Percentiles rank a stretch among this genome's conserved stretches.
Evolutionary conservation across 805 yeast genomes (phyloP).

Genomic region (Metschnikowia matae): DNA sequence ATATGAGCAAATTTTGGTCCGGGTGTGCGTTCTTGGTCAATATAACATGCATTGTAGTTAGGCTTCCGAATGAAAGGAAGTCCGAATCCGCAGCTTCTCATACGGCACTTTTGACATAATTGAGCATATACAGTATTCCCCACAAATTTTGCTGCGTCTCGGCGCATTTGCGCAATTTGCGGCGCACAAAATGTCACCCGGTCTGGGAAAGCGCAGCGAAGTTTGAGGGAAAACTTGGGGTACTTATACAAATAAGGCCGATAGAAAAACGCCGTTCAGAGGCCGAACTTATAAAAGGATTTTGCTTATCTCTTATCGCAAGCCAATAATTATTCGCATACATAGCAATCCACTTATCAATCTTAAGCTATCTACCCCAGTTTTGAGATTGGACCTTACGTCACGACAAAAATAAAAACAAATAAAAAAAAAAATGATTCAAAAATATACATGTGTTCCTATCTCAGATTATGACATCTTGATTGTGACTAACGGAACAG

Average conservation of each 20-base stretch:
- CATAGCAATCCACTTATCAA: too few relatives aligned
- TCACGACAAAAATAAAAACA: not conserved
- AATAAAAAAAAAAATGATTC: constrained; percentile 24
- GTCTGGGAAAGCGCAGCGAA: not conserved
- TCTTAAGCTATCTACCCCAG: not conserved
- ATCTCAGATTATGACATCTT: constrained; percentile 30
- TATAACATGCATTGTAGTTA: not conserved
- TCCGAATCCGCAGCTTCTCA: constrained; percentile 3
- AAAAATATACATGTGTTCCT: constrained; percentile 33
- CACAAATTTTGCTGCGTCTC: not conserved
- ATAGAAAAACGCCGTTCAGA: constrained; percentile 9
- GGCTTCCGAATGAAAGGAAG: not conserved
- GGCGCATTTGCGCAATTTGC: not conserved
- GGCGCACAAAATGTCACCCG: not conserved
- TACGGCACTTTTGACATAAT: constrained; percentile 1
- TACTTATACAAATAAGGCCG: not conserved
- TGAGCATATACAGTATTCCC: constrained; percentile 2
- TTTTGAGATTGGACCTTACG: not conserved
- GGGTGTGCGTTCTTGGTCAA: not conserved
- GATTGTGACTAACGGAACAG: constrained; percentile 33
- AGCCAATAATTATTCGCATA: constrained; percentile 5
- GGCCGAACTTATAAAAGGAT: not conserved
- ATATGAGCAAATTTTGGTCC: not conserved
- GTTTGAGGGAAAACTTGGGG: constrained; percentile 1
- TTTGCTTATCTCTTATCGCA: constrained; percentile 4